phyloP scores from a whole-genome alignment of 106 monocot genomes.

The Iris macrosiphon region DNA sequence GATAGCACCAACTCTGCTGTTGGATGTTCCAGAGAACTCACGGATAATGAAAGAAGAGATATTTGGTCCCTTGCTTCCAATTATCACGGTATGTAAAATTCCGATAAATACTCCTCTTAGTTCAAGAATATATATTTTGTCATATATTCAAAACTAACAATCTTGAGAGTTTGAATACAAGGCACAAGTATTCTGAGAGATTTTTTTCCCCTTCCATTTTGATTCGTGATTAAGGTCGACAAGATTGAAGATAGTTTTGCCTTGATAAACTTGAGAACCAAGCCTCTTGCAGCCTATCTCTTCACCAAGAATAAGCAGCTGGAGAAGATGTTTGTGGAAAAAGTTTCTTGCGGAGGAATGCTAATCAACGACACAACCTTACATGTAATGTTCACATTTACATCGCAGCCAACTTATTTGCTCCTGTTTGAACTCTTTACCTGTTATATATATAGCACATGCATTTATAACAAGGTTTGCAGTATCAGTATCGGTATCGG shows the following conservation, averaged over 20 bases:
- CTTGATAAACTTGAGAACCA: slow-evolving; percentile 43
- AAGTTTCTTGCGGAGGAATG: slow-evolving; percentile 56
- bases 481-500: too few species aligned
- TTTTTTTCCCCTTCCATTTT: background rate
- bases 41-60: slow-evolving; percentile 66
- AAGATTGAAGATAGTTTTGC: slow-evolving; percentile 52
- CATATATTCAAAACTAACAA: too few species aligned
- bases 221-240: slow-evolving; percentile 42
- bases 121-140: background rate
- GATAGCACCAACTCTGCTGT: slow-evolving; percentile 31
- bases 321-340: slow-evolving; percentile 40
- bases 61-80: slow-evolving; percentile 71
- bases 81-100: slow-evolving; percentile 34
- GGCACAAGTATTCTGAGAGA: background rate
- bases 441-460: too few species aligned
- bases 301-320: slow-evolving; percentile 64
- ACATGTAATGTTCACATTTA: slow-evolving; percentile 38
- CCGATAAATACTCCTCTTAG: background rate
- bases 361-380: slow-evolving; percentile 48
- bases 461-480: too few species aligned
- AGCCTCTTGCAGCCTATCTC: slow-evolving; percentile 74
- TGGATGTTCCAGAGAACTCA: slow-evolving; percentile 59
- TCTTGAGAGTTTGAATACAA: background rate
- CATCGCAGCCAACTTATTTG: too few species aligned
- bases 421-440: too few species aligned